Base-by-base conservation (phyloP, 2,329 filamentous ascomycete species). In the Hymenoscyphus scutula region DNA sequence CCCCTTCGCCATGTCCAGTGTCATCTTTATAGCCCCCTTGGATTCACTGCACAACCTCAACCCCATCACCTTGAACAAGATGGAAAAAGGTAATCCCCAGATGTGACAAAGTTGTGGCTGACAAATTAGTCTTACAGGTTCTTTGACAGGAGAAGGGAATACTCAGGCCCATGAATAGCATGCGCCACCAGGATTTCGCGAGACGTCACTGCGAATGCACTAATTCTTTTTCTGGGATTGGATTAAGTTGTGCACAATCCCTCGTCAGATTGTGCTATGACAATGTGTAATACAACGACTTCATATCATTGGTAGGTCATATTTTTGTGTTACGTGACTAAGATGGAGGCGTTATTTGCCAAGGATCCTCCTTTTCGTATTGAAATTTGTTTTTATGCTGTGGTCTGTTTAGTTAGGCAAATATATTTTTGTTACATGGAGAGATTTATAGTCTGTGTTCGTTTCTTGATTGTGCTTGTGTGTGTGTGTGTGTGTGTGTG, bases 111-210 rank as follows among this genome's bases (percentile, higher is more conserved):
- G 17, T 54, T 54, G 27, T 32, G 53, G 53, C 53, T 54, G 15
- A 54, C 29, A 54, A 27, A 54, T 54, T 27, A 54, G 53, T 54
- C 29, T 29, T 54, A 54, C n/a, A 54, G 53, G 53, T 30, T 51
- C 45, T 7, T 51, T 25, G 53, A 54, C n/a, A n/a, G 30, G 29
- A 13, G 6, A 11, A 32, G 17, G 17, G 8, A 30, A 3, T 54
- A 54, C 25, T 54, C n/a, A 32, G 27, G 53, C 8, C n/a, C 25
- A 54, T 54, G 27, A n/a, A 54, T 11, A 30, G 23, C 1, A 51
- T 54, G 25, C 29, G 53, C 53, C 53, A 54, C 13, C 13, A 17
- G 27, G n/a, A 17, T 32, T 30, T 27, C 11, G 23, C 27, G 19
- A 27, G 5, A 30, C 27, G 29, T 27, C 17, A 54, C 10, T 23